Conservation (phyloP, 2,329 filamentous ascomycete genomes). For the Fusarium decemcellulare region DNA sequence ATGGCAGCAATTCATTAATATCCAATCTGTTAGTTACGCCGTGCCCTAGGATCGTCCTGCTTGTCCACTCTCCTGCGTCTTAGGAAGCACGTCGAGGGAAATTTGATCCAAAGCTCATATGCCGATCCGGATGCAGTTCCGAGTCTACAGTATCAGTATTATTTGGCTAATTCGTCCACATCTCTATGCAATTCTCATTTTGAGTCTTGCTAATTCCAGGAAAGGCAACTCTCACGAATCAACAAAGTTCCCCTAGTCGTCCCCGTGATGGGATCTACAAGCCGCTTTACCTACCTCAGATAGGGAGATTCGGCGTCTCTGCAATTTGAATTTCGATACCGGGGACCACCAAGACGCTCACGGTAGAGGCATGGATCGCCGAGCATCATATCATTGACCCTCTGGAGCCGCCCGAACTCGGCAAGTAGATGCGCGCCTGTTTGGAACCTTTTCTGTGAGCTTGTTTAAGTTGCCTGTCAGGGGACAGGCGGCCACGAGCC, state of each 20-base stretch:
- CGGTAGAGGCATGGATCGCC: not conserved
- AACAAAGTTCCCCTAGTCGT: constrained; percentile 4
- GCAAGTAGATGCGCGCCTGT: constrained; percentile 12
- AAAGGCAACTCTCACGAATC: not conserved
- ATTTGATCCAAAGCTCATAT: not conserved
- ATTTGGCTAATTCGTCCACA: not conserved
- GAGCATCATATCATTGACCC: constrained; percentile 8
- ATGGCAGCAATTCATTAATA: constrained; percentile 54
- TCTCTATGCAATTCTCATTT: not conserved
- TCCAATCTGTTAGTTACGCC: constrained; percentile 53
- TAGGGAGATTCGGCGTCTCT: not conserved
- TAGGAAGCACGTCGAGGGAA: not conserved
- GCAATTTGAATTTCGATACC: constrained; percentile 8
- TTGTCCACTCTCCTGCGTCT: not conserved
- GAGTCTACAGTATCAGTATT: not conserved
- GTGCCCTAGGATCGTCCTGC: too few relatives aligned
- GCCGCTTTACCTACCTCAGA: too few relatives aligned
- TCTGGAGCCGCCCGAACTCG: not conserved
- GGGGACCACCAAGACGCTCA: constrained; percentile 15
- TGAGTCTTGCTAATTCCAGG: not conserved
- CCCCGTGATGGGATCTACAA: too few relatives aligned
- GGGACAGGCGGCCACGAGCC: not conserved
- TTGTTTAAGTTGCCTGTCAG: not conserved
- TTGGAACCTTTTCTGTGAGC: not conserved
- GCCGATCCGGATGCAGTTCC: not conserved